Conservation (phyloP, 2,329 filamentous ascomycete genomes). For the Beauveria varroae region DNA sequence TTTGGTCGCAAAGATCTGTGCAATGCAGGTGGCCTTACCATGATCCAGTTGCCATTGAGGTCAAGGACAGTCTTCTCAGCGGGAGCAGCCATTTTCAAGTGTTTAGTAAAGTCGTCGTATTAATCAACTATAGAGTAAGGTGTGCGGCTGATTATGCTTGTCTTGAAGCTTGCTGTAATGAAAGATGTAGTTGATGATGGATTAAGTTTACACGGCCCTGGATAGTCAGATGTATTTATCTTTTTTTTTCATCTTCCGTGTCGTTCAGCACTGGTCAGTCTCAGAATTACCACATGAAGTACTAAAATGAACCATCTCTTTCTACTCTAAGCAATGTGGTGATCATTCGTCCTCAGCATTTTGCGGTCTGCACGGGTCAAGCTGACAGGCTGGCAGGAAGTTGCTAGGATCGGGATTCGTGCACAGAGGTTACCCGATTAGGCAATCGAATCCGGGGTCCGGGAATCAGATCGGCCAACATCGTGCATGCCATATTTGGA, state of each 20-base stretch:
- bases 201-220: not conserved
- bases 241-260: not conserved
- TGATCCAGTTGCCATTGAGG: constrained; percentile 12
- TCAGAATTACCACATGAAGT: constrained; percentile 4
- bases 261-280: not conserved
- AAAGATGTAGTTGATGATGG: not conserved
- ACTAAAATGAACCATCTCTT: constrained; percentile 7
- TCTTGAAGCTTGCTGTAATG: not conserved
- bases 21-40: not conserved
- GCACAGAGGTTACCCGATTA: constrained; percentile 5
- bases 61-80: constrained; percentile 10
- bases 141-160: not conserved
- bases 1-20: not conserved
- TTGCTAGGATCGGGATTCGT: not conserved
- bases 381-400: not conserved
- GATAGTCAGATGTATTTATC: constrained; percentile 9
- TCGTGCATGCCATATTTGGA: constrained; percentile 1
- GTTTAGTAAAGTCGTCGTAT: not conserved
- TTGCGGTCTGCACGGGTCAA: constrained; percentile 4
- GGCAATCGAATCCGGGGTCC: constrained; percentile 6
- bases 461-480: not conserved
- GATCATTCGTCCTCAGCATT: constrained; percentile 3
- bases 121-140: not conserved
- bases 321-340: constrained; percentile 5
- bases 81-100: constrained; percentile 9